Conservation (phyloP, 2,329 filamentous ascomycete genomes). For the Trichophyton verrucosum region DNA sequence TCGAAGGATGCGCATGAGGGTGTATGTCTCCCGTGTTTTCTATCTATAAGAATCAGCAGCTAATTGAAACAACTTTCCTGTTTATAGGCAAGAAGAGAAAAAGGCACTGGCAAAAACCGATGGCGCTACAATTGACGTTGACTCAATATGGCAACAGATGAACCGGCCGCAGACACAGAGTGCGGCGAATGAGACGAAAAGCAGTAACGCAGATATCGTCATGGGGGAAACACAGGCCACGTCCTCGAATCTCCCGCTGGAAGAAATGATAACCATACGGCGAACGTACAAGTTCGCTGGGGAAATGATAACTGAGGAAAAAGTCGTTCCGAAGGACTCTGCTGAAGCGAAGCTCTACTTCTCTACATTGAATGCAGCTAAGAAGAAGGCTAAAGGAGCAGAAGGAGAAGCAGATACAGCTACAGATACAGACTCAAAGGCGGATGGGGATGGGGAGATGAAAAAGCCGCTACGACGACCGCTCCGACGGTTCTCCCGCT, state of each 20-base stretch:
- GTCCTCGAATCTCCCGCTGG: slow-evolving; percentile 12
- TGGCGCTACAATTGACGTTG: slow-evolving; percentile 42
- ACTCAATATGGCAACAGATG: slow-evolving; percentile 43
- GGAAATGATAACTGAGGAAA: slow-evolving; percentile 42
- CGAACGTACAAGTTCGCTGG: slow-evolving; percentile 47
- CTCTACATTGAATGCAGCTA: slow-evolving; percentile 22
- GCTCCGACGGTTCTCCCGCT: slow-evolving; percentile 33
- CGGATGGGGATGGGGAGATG: slow-evolving; percentile 9
- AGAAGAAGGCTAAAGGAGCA: slow-evolving; percentile 22
- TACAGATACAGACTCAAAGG: background rate
- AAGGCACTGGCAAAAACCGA: slow-evolving; percentile 37
- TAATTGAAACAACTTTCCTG: background rate
- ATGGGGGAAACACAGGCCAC: background rate
- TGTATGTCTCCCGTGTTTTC: slow-evolving; percentile 23
- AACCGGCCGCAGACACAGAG: slow-evolving; percentile 25
- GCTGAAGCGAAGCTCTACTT: slow-evolving; percentile 45
- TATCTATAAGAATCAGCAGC: background rate
- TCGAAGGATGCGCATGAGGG: slow-evolving; percentile 39
- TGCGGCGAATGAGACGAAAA: slow-evolving; percentile 11
- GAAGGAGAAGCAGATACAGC: slow-evolving; percentile 14
- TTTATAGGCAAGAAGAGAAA: slow-evolving; percentile 34
- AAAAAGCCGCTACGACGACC: slow-evolving; percentile 25
- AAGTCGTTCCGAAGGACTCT: slow-evolving; percentile 40
- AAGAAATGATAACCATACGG: slow-evolving; percentile 44
- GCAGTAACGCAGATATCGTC: background rate